Evolutionary conservation across 805 yeast species (phyloP), one percentile per base, ranked within the genome.

Genomic region (Candida montana): DNA sequence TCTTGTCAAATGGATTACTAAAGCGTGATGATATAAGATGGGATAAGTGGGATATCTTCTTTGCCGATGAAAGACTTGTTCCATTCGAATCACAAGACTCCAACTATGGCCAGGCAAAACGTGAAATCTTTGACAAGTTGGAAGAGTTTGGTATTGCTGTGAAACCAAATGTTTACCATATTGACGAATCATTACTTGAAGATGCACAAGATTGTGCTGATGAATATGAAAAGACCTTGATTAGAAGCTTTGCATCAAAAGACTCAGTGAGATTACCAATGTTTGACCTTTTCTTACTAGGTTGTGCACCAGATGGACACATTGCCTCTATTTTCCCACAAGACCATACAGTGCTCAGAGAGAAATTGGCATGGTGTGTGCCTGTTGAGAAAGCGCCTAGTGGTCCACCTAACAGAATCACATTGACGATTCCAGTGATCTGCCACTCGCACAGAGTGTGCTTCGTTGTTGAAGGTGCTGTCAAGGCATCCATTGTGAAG

Each of bases 231-330:
- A 86, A 88, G 64, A 71, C 79, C 17, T 70, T 93, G 42, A 85
- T 93, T 44, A 79, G 77, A 57, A 93, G 91, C 40, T 93, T 93
- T 68, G 99, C 99, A 10, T 89, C 86, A 40, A 91, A 95, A 61
- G 98, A 93, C 63, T 83, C 95, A 15, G 99, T 93, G 42, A 89
- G 90, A 65, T 73, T 91, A 47, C 99, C 99, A 45, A 81, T 87
- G 78, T 91, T 93, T 66, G 98, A 93, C 63, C 67, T 93, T 40
- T 75, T 93, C 48, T 69, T 93, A 50, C 71, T 93, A 45, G 99
- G 99, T 20, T 91, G 98, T 71, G 99, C 99, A 1, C 98, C 98
- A 3, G 99, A 91, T 63, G 99, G 99, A 18, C 99, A 91, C 63
- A 86, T 88, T 57, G 96, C 96, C 39, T 88, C 95, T n/a, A 74